These are phyloP conservation scores for Scedosporium aurantiacum DNA, from an alignment of 2,329 filamentous ascomycete genomes.

Conservation along the genomic window DNA sequence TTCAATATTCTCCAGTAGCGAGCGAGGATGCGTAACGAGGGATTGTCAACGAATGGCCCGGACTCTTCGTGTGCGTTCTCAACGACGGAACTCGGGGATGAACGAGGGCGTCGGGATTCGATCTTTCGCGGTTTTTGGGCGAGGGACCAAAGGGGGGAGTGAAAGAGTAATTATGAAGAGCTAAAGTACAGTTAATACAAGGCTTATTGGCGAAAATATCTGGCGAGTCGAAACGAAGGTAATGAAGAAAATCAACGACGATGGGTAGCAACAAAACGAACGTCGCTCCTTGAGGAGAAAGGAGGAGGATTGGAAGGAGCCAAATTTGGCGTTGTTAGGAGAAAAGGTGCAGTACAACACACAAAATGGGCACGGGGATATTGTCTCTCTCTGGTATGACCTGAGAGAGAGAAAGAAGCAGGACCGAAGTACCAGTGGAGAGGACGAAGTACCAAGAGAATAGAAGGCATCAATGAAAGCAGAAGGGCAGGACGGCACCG, in stretches of 20 bases:
- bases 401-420: not conserved
- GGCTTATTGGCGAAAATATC: not conserved
- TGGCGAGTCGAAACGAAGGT: constrained; percentile 3
- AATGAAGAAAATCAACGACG: constrained; percentile 8
- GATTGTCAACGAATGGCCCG: not conserved
- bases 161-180: not conserved
- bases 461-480: not conserved
- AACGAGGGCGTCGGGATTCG: not conserved
- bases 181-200: not conserved
- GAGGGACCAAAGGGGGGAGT: not conserved
- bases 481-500: no score
- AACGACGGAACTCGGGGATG: not conserved
- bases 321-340: constrained; percentile 3
- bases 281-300: constrained; percentile 4
- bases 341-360: not conserved
- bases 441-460: not conserved
- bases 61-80: not conserved
- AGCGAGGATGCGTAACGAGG: not conserved
- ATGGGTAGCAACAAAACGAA: constrained; percentile 3
- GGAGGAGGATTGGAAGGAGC: constrained; percentile 4
- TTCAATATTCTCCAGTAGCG: not conserved
- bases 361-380: not conserved
- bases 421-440: not conserved
- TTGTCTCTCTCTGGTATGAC: not conserved
- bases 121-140: not conserved